Percentiles rank a stretch among this genome's conserved stretches.
These are phyloP conservation scores for Trypethelium eluteriae DNA, from an alignment of 495 filamentous ascomycete species.

Conservation along the genomic window DNA sequence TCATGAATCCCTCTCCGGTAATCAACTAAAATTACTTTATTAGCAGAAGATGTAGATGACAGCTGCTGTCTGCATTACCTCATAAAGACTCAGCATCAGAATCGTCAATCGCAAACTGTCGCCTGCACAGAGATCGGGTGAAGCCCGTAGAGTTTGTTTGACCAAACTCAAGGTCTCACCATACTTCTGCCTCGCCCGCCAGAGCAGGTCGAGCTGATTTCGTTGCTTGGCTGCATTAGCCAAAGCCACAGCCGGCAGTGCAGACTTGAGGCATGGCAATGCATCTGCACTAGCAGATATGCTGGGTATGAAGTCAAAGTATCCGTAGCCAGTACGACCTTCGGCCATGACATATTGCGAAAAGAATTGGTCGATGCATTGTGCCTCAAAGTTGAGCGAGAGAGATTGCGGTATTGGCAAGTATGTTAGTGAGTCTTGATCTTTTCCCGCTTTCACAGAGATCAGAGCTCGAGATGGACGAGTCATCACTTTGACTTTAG, in stretches of 20 bases:
- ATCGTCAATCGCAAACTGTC: not conserved
- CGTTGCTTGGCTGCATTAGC: slow-evolving; percentile 10
- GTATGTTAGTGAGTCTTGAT: too few species aligned
- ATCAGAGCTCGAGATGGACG: not conserved
- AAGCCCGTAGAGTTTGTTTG: not conserved
- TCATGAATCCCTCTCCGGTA: slow-evolving; percentile 1
- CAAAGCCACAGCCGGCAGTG: not conserved
- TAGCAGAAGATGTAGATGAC: not conserved
- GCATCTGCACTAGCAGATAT: not conserved
- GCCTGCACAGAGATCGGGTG: not conserved
- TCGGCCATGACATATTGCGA: slow-evolving; percentile 9
- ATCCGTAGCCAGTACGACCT: slow-evolving; percentile 2
- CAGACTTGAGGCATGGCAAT: slow-evolving; percentile 1
- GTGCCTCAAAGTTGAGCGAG: slow-evolving; percentile 1
- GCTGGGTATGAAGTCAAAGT: not conserved
- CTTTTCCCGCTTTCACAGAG: not conserved
- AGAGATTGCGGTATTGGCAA: not conserved
- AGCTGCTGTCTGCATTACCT: not conserved
- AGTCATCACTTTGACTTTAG: slow-evolving; percentile 3
- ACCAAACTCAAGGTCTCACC: not conserved
- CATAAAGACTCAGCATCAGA: not conserved
- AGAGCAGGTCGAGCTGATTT: not conserved
- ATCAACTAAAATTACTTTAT: not conserved
- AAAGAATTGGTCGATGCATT: slow-evolving; percentile 10
- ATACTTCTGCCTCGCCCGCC: not conserved